Base-by-base conservation (phyloP, 2,329 filamentous ascomycete genomes). In the Fusarium praegraminearum region DNA sequence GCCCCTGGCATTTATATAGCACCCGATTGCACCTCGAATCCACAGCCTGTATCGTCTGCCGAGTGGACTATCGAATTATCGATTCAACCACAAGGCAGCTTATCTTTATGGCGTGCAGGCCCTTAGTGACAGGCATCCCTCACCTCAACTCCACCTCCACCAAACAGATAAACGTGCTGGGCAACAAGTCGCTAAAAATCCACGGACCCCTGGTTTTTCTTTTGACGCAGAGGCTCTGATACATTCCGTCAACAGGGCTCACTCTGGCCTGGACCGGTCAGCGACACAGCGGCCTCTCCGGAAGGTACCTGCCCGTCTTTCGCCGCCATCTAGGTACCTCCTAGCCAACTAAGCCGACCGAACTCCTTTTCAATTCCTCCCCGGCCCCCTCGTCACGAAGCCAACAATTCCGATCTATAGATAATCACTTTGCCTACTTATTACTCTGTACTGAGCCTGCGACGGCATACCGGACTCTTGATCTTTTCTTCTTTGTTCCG, bases 181-280 rank as follows among this genome's bases (percentile, higher is more conserved):
- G 51, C 36, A 52, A 69, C 47, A 62, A 67, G 62, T 70, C 53
- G 62, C 57, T 59, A 49, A 33, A 38, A 63, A 51, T 30, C 40
- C 40, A 45, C 56, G 24, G 35, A 28, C 64, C 66, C 67, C 51
- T 41, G 57, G 32, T 40, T 44, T 44, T 53, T 20, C 30, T 26
- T n/a, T 62, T 43, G 47, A 62, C 24, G 45, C 67, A 70, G 62
- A 70, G 62, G 53, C 57, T 70, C 47, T 70, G 50, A 60, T 70
- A 32, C 66, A 69, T 66, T 66, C 51, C 50, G 49, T 58, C 22
- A 45, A 67, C 62, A 70, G 67, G 62, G 67, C 64, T 64, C 62
- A 67, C 55, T 57, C 33, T 70, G 67, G 57, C 67, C 67, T 70
- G 57, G 67, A 70, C 67, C 62, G 46, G 67, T 67, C 63, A 70